Evolutionary conservation across 768 basidiomycete species (phyloP).

Genomic region (Boletus vermiculosoides): DNA sequence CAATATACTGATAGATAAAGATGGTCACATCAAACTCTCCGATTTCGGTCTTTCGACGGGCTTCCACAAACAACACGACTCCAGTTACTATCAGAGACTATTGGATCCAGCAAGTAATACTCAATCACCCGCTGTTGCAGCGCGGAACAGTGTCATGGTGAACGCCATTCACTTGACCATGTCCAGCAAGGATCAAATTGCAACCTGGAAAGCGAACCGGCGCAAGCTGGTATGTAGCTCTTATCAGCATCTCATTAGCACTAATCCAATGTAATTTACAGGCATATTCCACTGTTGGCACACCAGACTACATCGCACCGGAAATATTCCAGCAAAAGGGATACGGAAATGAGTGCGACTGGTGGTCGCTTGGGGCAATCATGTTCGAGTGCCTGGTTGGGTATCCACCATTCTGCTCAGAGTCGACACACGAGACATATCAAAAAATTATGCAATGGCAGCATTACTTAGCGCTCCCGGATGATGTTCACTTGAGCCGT

Average conservation of each 20-base stretch:
- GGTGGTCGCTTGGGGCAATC: constrained; percentile 99
- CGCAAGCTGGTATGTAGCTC: constrained; percentile 77
- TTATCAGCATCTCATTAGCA: constrained; percentile 1
- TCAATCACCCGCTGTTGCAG: constrained; percentile 41
- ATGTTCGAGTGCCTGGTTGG: constrained; percentile 98
- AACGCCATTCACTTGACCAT: constrained; percentile 97
- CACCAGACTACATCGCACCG: constrained; percentile 95
- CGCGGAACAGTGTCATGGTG: constrained; percentile 94
- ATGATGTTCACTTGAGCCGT: constrained; percentile 87
- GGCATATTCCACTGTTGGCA: constrained; percentile 98
- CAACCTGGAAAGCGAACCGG: constrained; percentile 98
- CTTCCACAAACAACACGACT: constrained; percentile 97
- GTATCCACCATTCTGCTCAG: constrained; percentile 95
- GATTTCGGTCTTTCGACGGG: constrained; percentile 99
- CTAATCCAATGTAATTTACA: constrained; percentile 28
- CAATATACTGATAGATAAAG: constrained; percentile 88
- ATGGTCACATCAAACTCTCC: constrained; percentile 95
- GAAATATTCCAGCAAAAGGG: constrained; percentile 96
- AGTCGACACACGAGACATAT: constrained; percentile 96
- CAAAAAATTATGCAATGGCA: constrained; percentile 97
- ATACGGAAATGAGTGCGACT: constrained; percentile 98
- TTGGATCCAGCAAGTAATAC: constrained; percentile 62
- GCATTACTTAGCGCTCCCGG: constrained; percentile 82
- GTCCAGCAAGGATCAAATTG: constrained; percentile 89
- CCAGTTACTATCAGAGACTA: constrained; percentile 88